Evolutionary conservation across 2,329 filamentous ascomycete species (phyloP), one percentile per base, ranked within the genome.

Genomic region (Phialophora chinensis): DNA sequence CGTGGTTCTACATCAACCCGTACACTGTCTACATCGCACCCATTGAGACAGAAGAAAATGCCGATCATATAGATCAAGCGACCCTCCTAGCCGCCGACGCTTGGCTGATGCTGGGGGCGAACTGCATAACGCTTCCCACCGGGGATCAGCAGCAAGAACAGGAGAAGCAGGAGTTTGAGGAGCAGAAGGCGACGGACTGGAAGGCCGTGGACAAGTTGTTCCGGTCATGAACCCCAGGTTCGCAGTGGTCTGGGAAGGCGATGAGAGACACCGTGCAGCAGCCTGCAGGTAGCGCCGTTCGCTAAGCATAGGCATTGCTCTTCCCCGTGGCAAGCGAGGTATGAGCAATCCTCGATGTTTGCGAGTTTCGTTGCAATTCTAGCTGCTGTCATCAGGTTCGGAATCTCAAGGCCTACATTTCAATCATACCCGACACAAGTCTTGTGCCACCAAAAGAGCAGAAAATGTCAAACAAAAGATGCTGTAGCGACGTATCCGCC

Each of bases 1-100:
- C 59, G 3, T 42, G 59, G 59, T 61, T n/a, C 14, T 42, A 52
- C 17, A 61, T 61, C 47, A 61, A 53, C 20, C 47, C 29, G 33
- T 20, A 61, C 25, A 61, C 31, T 12, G 29, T 61, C 3, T 12
- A 50, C n/a, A 29, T 61, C 25, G 47, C 59, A 10, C 31, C 23
- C 8, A 10, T 61, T 14, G 17, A 27, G 31, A 6, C 42, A 23
- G 6, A n/a, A 25, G 20, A 6, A 12, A 8, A 31, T 2, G 1
- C 29, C 29, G 31, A 8, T n/a, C 14, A 35, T 5, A 10, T 20
- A 12, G 5, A 53, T 20, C 29, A 12, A 33, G 12, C 14, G 59
- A 38, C 6, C 6, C 14, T 61, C 20, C 2, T 27, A 29, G 59
- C 17, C 47, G 59, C 47, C 14, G 47, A 61, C 31, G 59, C 59